Conservation (phyloP, 768 basidiomycete genomes). For the Lactifluus piperatus region DNA sequence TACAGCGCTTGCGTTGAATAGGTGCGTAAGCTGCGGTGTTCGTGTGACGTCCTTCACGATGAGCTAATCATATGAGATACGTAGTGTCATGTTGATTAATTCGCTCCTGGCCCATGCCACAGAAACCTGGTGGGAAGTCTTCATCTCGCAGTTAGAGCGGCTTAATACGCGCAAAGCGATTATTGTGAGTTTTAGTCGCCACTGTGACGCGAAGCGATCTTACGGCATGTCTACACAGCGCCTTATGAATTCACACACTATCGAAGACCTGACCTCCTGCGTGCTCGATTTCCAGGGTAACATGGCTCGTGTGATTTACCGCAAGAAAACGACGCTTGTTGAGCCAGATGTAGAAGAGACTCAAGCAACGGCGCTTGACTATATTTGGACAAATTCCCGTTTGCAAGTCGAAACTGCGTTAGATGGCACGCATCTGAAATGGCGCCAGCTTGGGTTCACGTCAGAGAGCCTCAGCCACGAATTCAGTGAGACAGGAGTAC, state of each 20-base stretch:
- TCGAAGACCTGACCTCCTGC: constrained; percentile 74
- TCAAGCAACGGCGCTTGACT: constrained; percentile 48
- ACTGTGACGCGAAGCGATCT: constrained; percentile 1
- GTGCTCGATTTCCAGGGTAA: constrained; percentile 87
- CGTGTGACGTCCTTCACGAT: constrained; percentile 14
- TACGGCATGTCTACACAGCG: constrained; percentile 36
- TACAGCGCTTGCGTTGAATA: constrained; percentile 77
- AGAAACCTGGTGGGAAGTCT: constrained; percentile 70
- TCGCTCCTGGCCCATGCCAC: constrained; percentile 74
- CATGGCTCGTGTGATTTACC: constrained; percentile 67
- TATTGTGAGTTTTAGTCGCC: constrained; percentile 44
- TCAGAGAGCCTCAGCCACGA: constrained; percentile 67
- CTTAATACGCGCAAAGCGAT: constrained; percentile 77
- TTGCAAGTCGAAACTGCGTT: constrained; percentile 44
- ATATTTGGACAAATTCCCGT: constrained; percentile 60
- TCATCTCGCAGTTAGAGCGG: constrained; percentile 64
- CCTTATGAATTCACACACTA: constrained; percentile 74
- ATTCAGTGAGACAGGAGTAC: constrained; percentile 68
- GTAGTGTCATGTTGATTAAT: constrained; percentile 85
- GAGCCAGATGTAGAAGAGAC: constrained; percentile 54
- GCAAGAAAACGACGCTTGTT: constrained; percentile 72
- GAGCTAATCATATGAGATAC: constrained; percentile 1
- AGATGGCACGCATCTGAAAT: constrained; percentile 47
- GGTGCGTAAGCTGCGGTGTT: constrained; percentile 34
- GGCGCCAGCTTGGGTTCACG: constrained; percentile 72